Conservation (phyloP, 352 stramenopile genomes). For the Phytophthora cajani region DNA sequence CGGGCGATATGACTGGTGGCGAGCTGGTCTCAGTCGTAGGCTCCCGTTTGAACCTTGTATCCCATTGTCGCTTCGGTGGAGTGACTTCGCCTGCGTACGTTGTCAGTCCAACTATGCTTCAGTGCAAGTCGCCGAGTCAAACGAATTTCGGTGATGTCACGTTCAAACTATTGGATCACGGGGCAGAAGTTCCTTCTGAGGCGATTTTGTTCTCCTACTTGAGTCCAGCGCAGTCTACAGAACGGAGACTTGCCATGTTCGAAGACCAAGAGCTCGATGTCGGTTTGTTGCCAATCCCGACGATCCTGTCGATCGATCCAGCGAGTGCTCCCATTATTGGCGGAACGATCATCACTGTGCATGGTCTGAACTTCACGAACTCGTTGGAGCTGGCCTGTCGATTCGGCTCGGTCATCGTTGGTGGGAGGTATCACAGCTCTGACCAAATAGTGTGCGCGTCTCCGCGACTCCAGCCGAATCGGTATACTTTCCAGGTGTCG, state of each 20-base stretch:
- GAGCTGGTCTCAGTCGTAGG: conserved; percentile 53
- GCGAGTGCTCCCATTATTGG: conserved; percentile 26
- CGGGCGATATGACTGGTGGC: conserved; percentile 45
- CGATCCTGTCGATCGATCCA: conserved; percentile 33
- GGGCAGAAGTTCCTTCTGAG: conserved; percentile 46
- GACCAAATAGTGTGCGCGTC: conserved; percentile 64
- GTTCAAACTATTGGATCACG: conserved; percentile 51
- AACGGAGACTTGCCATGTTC: conserved; percentile 6
- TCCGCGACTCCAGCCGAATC: conserved; percentile 58
- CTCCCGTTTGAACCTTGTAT: conserved; percentile 55
- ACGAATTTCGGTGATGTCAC: conserved; percentile 39
- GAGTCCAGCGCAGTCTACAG: conserved; percentile 20
- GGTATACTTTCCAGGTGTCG: conserved; percentile 79
- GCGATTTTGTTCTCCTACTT: conserved; percentile 58
- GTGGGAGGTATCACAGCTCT: conserved; percentile 57
- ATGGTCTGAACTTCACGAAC: conserved; percentile 80
- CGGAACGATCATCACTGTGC: conserved; percentile 77
- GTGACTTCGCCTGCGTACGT: conserved; percentile 36
- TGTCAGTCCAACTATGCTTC: conserved; percentile 29
- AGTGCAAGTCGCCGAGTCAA: conserved; percentile 53
- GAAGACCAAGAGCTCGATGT: background rate
- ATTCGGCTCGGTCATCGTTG: conserved; percentile 73
- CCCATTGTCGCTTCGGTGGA: conserved; percentile 78
- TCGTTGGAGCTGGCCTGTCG: conserved; percentile 76
- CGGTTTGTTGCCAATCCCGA: conserved; percentile 9